Evolutionary conservation across 2,329 filamentous ascomycete species (phyloP).

Genomic region (Colletotrichum coccodes): DNA sequence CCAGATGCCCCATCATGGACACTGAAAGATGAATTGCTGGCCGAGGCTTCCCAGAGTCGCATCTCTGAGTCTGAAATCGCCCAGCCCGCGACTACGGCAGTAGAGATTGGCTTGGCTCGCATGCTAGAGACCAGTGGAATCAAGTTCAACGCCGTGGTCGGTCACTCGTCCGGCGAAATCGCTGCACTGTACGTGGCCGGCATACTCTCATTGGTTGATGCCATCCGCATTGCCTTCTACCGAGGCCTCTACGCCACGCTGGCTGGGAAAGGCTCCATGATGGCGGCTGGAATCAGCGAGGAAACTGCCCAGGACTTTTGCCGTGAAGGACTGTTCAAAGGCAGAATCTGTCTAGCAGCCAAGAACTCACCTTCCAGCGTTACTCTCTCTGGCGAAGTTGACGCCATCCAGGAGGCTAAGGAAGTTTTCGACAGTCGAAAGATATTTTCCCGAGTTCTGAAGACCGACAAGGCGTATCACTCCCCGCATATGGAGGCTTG

Average conservation of each 20-base stretch:
- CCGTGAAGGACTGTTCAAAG: conserved; percentile 29
- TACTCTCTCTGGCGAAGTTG: conserved; percentile 52
- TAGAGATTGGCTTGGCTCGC: conserved; percentile 53
- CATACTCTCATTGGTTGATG: conserved; percentile 43
- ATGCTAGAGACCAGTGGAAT: conserved; percentile 45
- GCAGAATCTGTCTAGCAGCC: conserved; percentile 44
- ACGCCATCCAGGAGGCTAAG: conserved; percentile 40
- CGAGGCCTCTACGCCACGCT: conserved; percentile 42
- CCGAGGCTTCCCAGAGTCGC: not conserved
- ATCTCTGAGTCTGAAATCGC: conserved; percentile 37
- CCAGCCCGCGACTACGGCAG: conserved; percentile 46
- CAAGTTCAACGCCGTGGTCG: conserved; percentile 46
- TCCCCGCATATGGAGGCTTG: conserved; percentile 34
- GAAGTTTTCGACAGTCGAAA: conserved; percentile 27
- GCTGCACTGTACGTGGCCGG: conserved; percentile 54
- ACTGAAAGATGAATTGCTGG: conserved; percentile 37
- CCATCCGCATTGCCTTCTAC: conserved; percentile 50
- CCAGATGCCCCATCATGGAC: conserved; percentile 26
- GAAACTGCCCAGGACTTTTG: conserved; percentile 47
- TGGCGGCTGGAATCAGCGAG: conserved; percentile 61
- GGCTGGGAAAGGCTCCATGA: conserved; percentile 57
- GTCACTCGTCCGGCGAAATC: conserved; percentile 57
- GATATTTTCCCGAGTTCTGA: conserved; percentile 32
- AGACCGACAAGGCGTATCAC: conserved; percentile 34
- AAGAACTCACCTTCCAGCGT: conserved; percentile 63